Evolutionary conservation across 257 asterid genomes (phyloP), one percentile per base, ranked within the genome.

Genomic region (Perilla frutescens): DNA sequence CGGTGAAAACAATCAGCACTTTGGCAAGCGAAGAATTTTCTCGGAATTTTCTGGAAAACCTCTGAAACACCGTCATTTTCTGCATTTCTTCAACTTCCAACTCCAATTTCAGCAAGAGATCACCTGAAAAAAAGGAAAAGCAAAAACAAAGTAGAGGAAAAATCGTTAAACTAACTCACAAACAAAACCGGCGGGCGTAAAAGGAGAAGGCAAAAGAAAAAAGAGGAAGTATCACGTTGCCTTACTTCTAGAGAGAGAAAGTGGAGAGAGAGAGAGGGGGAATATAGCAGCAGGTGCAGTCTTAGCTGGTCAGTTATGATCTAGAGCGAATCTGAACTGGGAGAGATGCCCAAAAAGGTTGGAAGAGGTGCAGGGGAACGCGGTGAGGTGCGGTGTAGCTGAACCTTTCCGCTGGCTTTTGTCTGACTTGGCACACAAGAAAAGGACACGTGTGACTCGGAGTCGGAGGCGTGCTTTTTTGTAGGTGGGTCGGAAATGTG

Each of bases 11-110:
- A 53, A 89, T 61, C 72, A 90, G 76, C 73, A 82, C 73, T 85
- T 82, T 88, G 57, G 90, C 83, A 34, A 88, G 68, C 62, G 95
- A 69, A 58, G 91, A 76, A 88, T 84, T 83, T 4, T 85, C 90
- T 13, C 90, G 84, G 67, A 84, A 87, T 43, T 72, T 86, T 44
- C 86, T 79, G 5, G 91, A 84, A 72, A 88, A 82, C 70, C 89
- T 80, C 82, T 80, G 85, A 65, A 89, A 71, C 80, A 78, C 61
- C 81, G 88, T 73, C 84, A 90, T 79, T 62, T 83, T 79, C 78
- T 58, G 76, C 89, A 80, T 74, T 63, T 65, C 41, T 66, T 14
- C 12, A 53, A 58, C 68, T 31, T 58, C 62, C 62, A 20, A 68
- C 41, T 57, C 26, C 14, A 59, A 57, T 56, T 14, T 57, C 56